These are phyloP conservation scores for Fusarium solani-melongenae DNA, from an alignment of 2,329 filamentous ascomycete genomes.

Conservation along the genomic window DNA sequence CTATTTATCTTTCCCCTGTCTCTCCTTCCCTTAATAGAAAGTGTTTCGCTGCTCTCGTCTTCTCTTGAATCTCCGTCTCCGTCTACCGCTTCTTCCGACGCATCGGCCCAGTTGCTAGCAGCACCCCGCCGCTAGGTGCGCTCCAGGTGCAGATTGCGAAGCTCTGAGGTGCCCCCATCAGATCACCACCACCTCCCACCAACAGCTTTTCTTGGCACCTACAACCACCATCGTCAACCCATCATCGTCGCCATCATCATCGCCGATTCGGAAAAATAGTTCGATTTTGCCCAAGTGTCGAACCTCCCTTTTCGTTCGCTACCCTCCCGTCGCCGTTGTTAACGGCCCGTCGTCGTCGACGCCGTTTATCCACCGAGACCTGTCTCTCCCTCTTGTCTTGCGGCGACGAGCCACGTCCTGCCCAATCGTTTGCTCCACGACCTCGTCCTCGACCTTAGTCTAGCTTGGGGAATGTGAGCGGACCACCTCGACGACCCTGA, in stretches of 20 bases:
- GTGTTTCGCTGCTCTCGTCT: not conserved
- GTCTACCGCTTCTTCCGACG: constrained; percentile 23
- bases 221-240: constrained; percentile 2
- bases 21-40: not conserved
- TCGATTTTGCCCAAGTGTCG: not conserved
- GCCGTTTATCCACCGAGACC: constrained; percentile 20
- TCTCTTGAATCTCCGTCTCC: constrained; percentile 5
- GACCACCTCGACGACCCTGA: constrained; percentile 24
- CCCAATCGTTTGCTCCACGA: constrained; percentile 30
- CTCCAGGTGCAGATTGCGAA: constrained; percentile 25
- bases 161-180: constrained; percentile 24
- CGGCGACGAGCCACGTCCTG: constrained; percentile 22
- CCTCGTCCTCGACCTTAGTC: constrained; percentile 5
- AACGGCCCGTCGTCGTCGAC: not conserved
- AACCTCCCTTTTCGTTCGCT: not conserved
- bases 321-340: not conserved
- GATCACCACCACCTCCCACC: constrained; percentile 20
- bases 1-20: not conserved
- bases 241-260: not conserved
- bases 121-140: constrained; percentile 13
- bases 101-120: constrained; percentile 15
- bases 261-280: not conserved
- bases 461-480: constrained; percentile 41
- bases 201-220: constrained; percentile 18
- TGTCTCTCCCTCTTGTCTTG: constrained; percentile 6